Conservation (phyloP, 352 stramenopile genomes). For the Elongisporangium prolatum region DNA sequence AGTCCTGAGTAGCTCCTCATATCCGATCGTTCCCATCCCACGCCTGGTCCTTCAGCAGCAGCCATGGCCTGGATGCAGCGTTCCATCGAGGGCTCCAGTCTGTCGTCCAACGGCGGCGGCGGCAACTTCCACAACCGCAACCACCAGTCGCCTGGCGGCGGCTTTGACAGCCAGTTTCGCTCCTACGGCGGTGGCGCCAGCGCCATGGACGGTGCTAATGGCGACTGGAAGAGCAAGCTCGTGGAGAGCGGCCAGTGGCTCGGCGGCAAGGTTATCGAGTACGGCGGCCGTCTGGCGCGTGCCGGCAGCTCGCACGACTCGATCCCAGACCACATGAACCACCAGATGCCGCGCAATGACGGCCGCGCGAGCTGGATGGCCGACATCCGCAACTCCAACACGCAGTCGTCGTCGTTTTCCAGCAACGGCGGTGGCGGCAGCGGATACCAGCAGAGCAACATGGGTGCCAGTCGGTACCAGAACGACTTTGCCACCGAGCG, state of each 20-base stretch:
- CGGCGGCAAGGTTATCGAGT: slow-evolving; percentile 68
- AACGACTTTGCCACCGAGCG: slow-evolving; percentile 71
- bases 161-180: slow-evolving; percentile 18
- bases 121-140: slow-evolving; percentile 52
- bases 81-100: slow-evolving; percentile 35
- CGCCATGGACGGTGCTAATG: slow-evolving; percentile 7
- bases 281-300: slow-evolving; percentile 49
- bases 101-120: slow-evolving; percentile 11
- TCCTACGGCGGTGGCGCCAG: slow-evolving; percentile 19
- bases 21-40: slow-evolving; percentile 2
- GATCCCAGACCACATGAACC: slow-evolving; percentile 36
- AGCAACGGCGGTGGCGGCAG: slow-evolving; percentile 10
- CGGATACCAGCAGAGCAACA: slow-evolving; percentile 10
- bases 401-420: slow-evolving; percentile 26
- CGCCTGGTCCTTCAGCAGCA: background rate
- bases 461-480: slow-evolving; percentile 33
- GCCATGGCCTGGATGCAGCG: slow-evolving; percentile 64
- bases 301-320: slow-evolving; percentile 29
- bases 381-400: slow-evolving; percentile 45
- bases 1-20: background rate
- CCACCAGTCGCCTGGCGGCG: slow-evolving; percentile 20
- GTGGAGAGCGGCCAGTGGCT: slow-evolving; percentile 68
- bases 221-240: slow-evolving; percentile 70
- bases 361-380: slow-evolving; percentile 76
- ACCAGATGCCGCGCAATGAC: slow-evolving; percentile 55